A percentile compares a stretch with the other conserved stretches of the same genome.
These are phyloP conservation scores for Gonapodya sp. DNA, from an alignment of 192 early-diverging fungal species.

Conservation along the genomic window DNA sequence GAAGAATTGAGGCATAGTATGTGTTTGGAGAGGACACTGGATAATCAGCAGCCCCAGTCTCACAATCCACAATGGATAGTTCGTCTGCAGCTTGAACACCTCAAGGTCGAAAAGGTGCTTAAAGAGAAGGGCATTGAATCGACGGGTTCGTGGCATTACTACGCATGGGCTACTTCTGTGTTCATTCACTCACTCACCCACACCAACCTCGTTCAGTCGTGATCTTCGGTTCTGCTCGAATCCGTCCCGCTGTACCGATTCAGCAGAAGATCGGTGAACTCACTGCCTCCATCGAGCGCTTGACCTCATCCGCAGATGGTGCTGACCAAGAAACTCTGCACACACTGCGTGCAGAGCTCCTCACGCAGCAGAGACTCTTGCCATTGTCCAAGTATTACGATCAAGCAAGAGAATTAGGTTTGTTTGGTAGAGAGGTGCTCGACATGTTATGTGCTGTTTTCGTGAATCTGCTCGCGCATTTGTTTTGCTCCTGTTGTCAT, in stretches of 20 bases:
- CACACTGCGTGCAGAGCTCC: not conserved
- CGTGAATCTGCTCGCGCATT: too few relatives aligned
- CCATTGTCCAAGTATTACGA: constrained; percentile 21
- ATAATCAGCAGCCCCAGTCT: too few relatives aligned
- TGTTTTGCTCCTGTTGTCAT: too few relatives aligned
- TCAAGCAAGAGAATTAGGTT: constrained; percentile 20
- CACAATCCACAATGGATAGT: too few relatives aligned
- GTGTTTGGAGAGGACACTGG: too few relatives aligned
- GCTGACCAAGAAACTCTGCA: not conserved
- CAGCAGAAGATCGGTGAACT: not conserved
- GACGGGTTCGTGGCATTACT: constrained; percentile 12
- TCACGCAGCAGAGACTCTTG: not conserved
- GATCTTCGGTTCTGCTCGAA: constrained; percentile 26
- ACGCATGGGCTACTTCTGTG: too few relatives aligned
- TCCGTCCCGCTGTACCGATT: constrained; percentile 6
- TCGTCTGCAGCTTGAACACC: constrained; percentile 22
- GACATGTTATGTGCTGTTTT: too few relatives aligned
- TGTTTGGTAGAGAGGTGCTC: too few relatives aligned
- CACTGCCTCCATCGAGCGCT: not conserved
- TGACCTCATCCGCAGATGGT: constrained; percentile 3
- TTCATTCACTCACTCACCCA: too few relatives aligned
- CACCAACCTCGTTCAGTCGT: constrained; percentile 16
- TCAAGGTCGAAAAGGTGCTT: constrained; percentile 20
- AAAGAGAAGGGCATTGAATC: constrained; percentile 17
- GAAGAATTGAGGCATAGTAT: constrained; percentile 24